Percentiles rank a stretch among this genome's conserved stretches.
Evolutionary conservation across 2,329 filamentous ascomycete genomes (phyloP).

Genomic region (Diaporthe vexans): DNA sequence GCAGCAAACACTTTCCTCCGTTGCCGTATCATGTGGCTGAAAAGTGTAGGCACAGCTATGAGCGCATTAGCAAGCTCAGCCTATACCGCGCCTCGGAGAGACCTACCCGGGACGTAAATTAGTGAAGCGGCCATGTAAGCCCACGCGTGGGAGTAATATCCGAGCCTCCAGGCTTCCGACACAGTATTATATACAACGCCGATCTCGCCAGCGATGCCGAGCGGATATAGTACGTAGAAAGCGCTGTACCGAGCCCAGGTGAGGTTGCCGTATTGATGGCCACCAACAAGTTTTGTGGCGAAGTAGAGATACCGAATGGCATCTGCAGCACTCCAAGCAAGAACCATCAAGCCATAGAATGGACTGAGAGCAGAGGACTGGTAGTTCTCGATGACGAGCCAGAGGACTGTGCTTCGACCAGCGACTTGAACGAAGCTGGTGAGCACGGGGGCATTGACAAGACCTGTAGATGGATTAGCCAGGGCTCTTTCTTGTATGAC

Average conservation of each 20-base stretch:
- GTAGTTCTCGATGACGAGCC: slow-evolving; percentile 40
- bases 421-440: slow-evolving; percentile 40
- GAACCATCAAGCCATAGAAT: slow-evolving; percentile 33
- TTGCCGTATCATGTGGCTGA: slow-evolving; percentile 39
- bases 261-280: slow-evolving; percentile 37
- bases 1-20: slow-evolving; percentile 36
- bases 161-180: slow-evolving; percentile 6
- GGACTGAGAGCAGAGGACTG: slow-evolving; percentile 26
- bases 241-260: slow-evolving; percentile 41
- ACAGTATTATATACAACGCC: slow-evolving; percentile 35
- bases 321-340: slow-evolving; percentile 39
- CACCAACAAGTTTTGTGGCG: slow-evolving; percentile 38
- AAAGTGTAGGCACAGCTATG: slow-evolving; percentile 38
- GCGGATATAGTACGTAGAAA: slow-evolving; percentile 39
- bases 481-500: background rate
- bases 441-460: slow-evolving; percentile 39
- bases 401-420: slow-evolving; percentile 39
- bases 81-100: background rate
- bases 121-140: slow-evolving; percentile 35
- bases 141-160: slow-evolving; percentile 26
- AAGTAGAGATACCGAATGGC: slow-evolving; percentile 40
- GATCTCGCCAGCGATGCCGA: slow-evolving; percentile 38
- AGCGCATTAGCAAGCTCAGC: background rate
- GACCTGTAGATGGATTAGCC: slow-evolving; percentile 29
- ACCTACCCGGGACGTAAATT: slow-evolving; percentile 39